Conservation (phyloP, 768 basidiomycete species). For the Chalciporus pseudorubinellus region DNA sequence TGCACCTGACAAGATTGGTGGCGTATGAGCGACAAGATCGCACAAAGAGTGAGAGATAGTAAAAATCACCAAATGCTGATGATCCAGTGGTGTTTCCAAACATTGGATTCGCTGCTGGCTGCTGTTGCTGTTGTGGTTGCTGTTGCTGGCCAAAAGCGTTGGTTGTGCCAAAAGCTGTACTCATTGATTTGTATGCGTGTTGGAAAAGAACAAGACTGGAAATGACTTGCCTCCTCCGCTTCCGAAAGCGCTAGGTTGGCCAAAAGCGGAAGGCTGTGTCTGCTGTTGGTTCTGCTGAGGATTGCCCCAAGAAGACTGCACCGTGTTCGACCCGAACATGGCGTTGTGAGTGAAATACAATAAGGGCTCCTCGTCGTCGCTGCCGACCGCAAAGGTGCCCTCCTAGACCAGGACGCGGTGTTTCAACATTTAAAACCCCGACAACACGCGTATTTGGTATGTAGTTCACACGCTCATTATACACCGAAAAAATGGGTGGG, state of each 20-base stretch:
- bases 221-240: slow-evolving; percentile 38
- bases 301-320: slow-evolving; percentile 67
- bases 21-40: slow-evolving; percentile 3
- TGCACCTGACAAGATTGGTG: slow-evolving; percentile 28
- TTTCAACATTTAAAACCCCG: slow-evolving; percentile 18
- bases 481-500: slow-evolving; percentile 11
- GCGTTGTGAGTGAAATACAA: slow-evolving; percentile 16
- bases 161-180: slow-evolving; percentile 52
- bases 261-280: slow-evolving; percentile 58
- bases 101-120: slow-evolving; percentile 75
- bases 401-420: slow-evolving; percentile 19
- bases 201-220: slow-evolving; percentile 25
- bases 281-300: slow-evolving; percentile 63
- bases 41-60: slow-evolving; percentile 1
- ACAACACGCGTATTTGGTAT: slow-evolving; percentile 18
- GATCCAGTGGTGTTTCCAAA: slow-evolving; percentile 53
- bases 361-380: slow-evolving; percentile 25
- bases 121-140: slow-evolving; percentile 57
- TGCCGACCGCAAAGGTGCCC: slow-evolving; percentile 13
- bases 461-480: slow-evolving; percentile 21
- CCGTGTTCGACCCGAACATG: slow-evolving; percentile 60
- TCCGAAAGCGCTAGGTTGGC: slow-evolving; percentile 68
- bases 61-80: slow-evolving; percentile 36
- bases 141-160: slow-evolving; percentile 64
- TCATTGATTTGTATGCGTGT: slow-evolving; percentile 20